Base-by-base conservation (phyloP, 768 basidiomycete species). In the Arthromyces matolae region DNA sequence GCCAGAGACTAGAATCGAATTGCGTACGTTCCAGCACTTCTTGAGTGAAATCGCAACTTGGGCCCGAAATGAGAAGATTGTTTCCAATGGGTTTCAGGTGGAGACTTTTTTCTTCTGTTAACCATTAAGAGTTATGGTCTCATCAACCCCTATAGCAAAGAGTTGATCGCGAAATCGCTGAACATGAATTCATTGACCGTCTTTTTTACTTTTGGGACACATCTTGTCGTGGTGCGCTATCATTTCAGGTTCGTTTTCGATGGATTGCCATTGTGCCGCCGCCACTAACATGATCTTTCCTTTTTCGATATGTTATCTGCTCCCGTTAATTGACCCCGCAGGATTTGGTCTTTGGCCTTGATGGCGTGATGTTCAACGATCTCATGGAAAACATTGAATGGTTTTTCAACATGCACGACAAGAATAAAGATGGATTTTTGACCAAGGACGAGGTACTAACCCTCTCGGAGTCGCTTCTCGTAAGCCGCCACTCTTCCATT, bases 351-450 rank as follows among this genome's bases (percentile, higher is more conserved):
- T 77, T 73, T 23, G 95, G 96, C 1, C 72, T 98, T 40, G 86
- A 96, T 56, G 86, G 86, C 2, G 89, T 96, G 36, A 89, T 97
- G 81, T 88, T 90, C 70, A 94, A 91, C 54, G 96, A 97, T 64
- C 70, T 99, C 55, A 97, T 98, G 96, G 90, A 93, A 48, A 95
- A 91, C 56, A 95, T 98, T 58, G 91, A 96, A 64, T 99, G 95
- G 95, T 95, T 98, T 70, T 97, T 98, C 70, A 88, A 86, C 57
- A 65, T 98, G 40, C 91, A 95, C 52, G 93, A 94, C 68, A 94
- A 94, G 68, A 89, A 99, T 65, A 92, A 92, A 57, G 96, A 99
- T 62, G 94, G 95, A 1, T 93, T 75, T 64, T 68, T 99, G 52
- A 94, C 93, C 2, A 97, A 95, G 66, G 95, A 98, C 60, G 96